Base-by-base conservation (phyloP, 179 eudicot genomes). In the Heliamphora ciliata region DNA sequence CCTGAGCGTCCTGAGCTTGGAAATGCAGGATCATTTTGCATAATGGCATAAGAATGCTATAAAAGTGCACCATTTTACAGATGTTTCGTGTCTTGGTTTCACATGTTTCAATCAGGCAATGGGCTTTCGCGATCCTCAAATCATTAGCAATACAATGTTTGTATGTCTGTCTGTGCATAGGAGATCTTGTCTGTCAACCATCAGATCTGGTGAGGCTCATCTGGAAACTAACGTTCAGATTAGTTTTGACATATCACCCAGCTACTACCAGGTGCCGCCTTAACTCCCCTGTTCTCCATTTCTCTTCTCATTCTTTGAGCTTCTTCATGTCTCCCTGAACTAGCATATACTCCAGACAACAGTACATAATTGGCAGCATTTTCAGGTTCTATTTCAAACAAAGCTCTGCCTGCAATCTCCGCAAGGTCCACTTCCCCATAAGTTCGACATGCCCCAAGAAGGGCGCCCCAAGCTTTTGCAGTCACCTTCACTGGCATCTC, bases 391-490 rank as follows among this genome's bases (percentile, higher is more conserved):
- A 91, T 86, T 63, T 88, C 91, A 84, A 92, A 86, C 86, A 91
- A 86, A 47, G 89, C 93, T 74, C 83, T 80, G 8, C 86, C 94
- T 21, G 94, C 93, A 77, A 87, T 83, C 85, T 91, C 97, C 0
- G 89, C 97, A 7, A 92, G 83, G 79, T 89, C 90, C 50, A 91
- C 89, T 47, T 91, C 92, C 31, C 93, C 94, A 84, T 89, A 89
- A 44, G 93, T 91, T 72, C 89, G 86, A 81, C 97, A 92, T 4
- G 93, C 88, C 11, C 91, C 94, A 82, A 91, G 84, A 77, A 92
- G 91, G 8, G 94, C 97, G 0, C 97, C 97, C 97, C 97, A 92
- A 70, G 93, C 90, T 84, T 91, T 91, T 8, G 90, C 92, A 81
- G 94, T 91, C 8, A 87, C 91, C 82, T 89, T 89, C 24, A 90